Percentiles rank a stretch among this genome's conserved stretches.
Conservation (phyloP, 306 rosid species). For the Cyclanthera cordifolia region DNA sequence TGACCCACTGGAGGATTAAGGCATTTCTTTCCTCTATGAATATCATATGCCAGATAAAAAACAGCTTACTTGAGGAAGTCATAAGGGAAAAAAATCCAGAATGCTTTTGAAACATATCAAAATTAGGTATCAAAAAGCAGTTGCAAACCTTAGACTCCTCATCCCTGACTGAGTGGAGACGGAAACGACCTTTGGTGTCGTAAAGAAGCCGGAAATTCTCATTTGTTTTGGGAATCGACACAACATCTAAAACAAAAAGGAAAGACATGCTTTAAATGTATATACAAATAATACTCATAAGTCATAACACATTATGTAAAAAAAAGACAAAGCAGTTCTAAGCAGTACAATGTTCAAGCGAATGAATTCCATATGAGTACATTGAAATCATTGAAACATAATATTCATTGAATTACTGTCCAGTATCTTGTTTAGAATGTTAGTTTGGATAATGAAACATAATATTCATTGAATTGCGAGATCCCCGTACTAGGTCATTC, state of each 20-base stretch:
- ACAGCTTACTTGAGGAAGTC: neutral
- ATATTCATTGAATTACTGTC: no score
- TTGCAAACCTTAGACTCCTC: constrained; percentile 62
- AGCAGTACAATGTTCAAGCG: no score
- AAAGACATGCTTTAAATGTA: neutral
- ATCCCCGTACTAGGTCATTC: no score
- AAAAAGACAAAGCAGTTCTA: no score
- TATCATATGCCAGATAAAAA: neutral
- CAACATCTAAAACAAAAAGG: constrained; percentile 33
- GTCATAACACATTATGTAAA: no score
- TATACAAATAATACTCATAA: neutral
- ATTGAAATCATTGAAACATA: no score
- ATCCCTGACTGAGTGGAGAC: constrained; percentile 66
- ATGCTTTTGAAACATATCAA: neutral
- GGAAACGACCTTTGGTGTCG: constrained; percentile 76
- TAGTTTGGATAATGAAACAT: no score
- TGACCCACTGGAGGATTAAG: neutral
- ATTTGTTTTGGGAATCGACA: constrained; percentile 67
- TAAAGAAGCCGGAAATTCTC: constrained; percentile 77
- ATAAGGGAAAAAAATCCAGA: neutral
- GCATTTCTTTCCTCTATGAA: neutral
- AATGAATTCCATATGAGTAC: no score
- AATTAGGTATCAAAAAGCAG: neutral
- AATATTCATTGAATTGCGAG: no score
- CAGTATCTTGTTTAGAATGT: no score